Evolutionary conservation across 2,329 filamentous ascomycete genomes (phyloP).

Genomic region (Fusarium dlaminii): DNA sequence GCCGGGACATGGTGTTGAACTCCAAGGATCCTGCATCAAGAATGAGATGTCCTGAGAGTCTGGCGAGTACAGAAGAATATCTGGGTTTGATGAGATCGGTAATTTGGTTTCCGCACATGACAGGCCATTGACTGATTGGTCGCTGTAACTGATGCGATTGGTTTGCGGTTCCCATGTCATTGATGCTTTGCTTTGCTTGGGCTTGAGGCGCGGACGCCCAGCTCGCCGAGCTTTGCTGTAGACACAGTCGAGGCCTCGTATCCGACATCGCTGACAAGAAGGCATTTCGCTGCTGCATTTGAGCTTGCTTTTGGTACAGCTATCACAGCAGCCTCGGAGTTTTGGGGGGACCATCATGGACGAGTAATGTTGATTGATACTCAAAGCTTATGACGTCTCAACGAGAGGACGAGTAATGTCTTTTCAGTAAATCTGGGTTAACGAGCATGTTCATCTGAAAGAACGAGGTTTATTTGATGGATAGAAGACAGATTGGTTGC

Average conservation of each 20-base stretch:
- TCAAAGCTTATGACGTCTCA: no score
- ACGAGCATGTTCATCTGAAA: no score
- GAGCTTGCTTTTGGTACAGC: background rate
- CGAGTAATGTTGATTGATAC: no score
- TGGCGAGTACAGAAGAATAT: background rate
- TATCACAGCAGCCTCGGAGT: background rate
- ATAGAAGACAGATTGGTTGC: background rate
- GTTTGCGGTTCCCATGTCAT: background rate
- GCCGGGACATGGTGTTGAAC: background rate
- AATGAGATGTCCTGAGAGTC: background rate
- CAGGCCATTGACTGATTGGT: no score
- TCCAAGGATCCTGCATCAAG: background rate
- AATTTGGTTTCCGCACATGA: fast-evolving
- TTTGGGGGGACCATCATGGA: fast-evolving
- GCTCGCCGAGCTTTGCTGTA: background rate
- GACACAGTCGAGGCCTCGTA: background rate
- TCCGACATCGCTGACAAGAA: background rate
- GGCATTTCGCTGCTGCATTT: background rate
- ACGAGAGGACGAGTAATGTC: no score
- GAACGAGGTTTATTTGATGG: no score
- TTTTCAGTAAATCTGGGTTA: no score
- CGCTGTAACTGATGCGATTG: fast-evolving
- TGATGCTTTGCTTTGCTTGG: background rate
- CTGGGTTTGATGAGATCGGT: background rate
- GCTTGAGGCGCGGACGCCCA: background rate